Base-by-base conservation (phyloP, 1,284 basidiomycete genomes). In the Naganishia albida region DNA sequence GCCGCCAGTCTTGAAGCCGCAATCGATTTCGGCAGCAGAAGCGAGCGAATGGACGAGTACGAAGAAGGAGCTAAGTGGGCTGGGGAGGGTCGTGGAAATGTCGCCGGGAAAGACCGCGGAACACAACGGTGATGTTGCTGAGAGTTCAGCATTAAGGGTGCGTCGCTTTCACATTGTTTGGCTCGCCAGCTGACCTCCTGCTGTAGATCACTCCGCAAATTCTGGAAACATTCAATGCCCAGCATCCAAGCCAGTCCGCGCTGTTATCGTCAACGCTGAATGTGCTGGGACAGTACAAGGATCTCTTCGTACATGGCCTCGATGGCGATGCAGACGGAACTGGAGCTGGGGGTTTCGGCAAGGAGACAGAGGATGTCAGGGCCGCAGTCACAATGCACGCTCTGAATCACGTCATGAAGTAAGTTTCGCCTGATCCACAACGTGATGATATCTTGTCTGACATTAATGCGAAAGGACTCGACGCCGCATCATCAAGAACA, bases 401-500 rank as follows among this genome's bases (percentile, higher is more conserved):
- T 1, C 75, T 95, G 59, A 91, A 93, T 72, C 93, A 96, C 78
- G 84, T 93, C 55, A 85, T 86, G 60, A 94, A 89, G 93, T 92
- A 73, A 67, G 84, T 73, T 46, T 38, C n/a, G 34, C 67, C 3
- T 2, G 15, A n/a, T 50, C n/a, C 10, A 2, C 16, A 23, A n/a
- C 23, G 16, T 6, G 50, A 43, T 10, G 6, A 7, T 10, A 13
- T 63, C 34, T 38, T 8, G 15, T 26, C 42, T 12, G 15, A 26
- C 23, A 18, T 20, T 46, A 68, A 64, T 67, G 70, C 53, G 72
- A 10, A 70, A 96, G 93, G 82, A 97, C 94, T 69, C 88, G 95
- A n/a, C 86, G 89, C 15, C 84, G 86, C 8, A 85, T 99, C n/a
- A 83, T 97, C 18, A 94, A 94, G 75, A 96, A 95, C 78, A 98